A percentile compares a stretch with the other conserved stretches of the same genome.
These are phyloP conservation scores for Pseudocercospora fuligena DNA, from an alignment of 2,329 filamentous ascomycete genomes.

Conservation along the genomic window DNA sequence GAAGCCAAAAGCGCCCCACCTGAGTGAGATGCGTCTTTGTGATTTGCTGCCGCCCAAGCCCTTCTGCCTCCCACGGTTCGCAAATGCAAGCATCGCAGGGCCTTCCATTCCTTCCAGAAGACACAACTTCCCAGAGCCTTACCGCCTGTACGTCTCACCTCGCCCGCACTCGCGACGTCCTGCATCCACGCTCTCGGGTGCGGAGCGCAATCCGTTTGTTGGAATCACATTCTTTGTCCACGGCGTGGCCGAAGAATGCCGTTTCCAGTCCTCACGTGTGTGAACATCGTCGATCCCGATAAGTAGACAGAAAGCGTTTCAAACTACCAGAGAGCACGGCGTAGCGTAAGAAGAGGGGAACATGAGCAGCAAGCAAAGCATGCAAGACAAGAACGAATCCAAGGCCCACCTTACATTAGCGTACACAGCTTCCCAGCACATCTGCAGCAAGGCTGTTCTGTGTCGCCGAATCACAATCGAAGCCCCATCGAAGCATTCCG, in stretches of 20 bases:
- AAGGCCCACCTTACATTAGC: background rate
- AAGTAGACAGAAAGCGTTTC: background rate
- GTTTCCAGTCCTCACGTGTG: background rate
- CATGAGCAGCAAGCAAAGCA: background rate
- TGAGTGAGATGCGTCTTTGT: background rate
- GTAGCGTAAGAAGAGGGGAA: conserved; percentile 8
- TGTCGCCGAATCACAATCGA: conserved; percentile 11
- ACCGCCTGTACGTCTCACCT: background rate
- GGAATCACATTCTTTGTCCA: background rate
- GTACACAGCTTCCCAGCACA: background rate
- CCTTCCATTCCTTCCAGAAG: conserved; percentile 25
- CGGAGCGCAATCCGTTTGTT: background rate
- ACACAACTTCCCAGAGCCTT: conserved; percentile 2
- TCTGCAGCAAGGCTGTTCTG: background rate
- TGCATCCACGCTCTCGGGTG: background rate
- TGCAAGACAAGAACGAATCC: background rate
- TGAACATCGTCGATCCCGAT: background rate
- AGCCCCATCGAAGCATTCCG: background rate
- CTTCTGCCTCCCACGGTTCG: conserved; percentile 5
- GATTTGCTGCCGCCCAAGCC: conserved; percentile 12
- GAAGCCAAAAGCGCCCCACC: background rate
- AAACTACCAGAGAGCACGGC: conserved; percentile 2
- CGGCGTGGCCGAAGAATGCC: conserved; percentile 6
- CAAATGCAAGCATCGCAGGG: conserved; percentile 5
- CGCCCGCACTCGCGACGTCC: background rate